Percentiles rank a stretch among this genome's conserved stretches.
phyloP scores from a whole-genome alignment of 2,329 filamentous ascomycete genomes.

The Chrysoporthe deuterocubensis region DNA sequence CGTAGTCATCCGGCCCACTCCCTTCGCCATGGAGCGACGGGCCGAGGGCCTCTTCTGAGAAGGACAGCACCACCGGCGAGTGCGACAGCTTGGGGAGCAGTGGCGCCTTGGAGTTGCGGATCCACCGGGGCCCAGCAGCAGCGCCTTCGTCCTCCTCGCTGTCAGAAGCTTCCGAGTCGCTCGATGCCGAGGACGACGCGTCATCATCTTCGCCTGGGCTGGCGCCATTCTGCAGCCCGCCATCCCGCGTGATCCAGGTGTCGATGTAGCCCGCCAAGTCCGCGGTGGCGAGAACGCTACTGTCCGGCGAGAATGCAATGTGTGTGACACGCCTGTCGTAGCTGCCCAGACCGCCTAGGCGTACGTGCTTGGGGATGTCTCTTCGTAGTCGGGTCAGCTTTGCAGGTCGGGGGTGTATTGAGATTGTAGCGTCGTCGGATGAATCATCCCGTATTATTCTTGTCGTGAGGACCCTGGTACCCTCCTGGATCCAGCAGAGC shows the following conservation, averaged over 20 bases:
- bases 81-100: constrained; percentile 71
- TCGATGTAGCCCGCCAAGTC: constrained; percentile 88
- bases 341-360: constrained; percentile 68
- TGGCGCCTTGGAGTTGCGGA: constrained; percentile 70
- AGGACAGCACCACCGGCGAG: constrained; percentile 70
- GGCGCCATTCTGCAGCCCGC: constrained; percentile 42
- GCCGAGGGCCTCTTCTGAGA: constrained; percentile 56
- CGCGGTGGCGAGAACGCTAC: constrained; percentile 75
- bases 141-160: constrained; percentile 38
- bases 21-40: constrained; percentile 31
- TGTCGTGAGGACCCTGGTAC: constrained; percentile 60
- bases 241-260: constrained; percentile 74
- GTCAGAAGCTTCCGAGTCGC: constrained; percentile 35
- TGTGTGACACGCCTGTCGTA: constrained; percentile 80
- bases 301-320: constrained; percentile 78
- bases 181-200: constrained; percentile 33
- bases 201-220: constrained; percentile 40
- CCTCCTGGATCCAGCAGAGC: constrained; percentile 67
- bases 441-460: constrained; percentile 44
- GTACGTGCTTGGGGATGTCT: constrained; percentile 56
- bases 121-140: constrained; percentile 67
- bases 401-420: constrained; percentile 45
- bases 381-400: constrained; percentile 59
- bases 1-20: constrained; percentile 21
- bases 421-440: constrained; percentile 43